Base-by-base conservation (phyloP, 257 asterid genomes). In the Eustoma russellianum region DNA sequence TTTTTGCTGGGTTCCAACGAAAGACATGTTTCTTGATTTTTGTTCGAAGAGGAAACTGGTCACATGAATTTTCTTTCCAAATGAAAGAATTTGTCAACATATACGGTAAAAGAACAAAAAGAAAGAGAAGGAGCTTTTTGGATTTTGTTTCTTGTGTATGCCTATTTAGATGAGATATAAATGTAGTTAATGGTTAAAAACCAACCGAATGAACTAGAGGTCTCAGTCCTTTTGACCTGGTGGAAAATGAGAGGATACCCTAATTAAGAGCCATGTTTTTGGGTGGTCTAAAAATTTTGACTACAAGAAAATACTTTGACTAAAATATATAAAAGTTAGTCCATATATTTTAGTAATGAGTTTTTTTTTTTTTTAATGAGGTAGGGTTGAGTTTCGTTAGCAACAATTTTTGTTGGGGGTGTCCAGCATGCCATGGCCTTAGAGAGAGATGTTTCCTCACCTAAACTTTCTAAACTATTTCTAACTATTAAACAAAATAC, bases 1-100 rank as follows among this genome's bases (percentile, higher is more conserved):
- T 70, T 80, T 80, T 49, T 77, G 76, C 74, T 66, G 64, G 34
- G 84, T 77, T 49, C 88, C 88, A 43, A 69, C 72, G 72, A 80
- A 80, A 48, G 83, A 41, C 64, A 71, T 66, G 64, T 46, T 74
- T 47, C 10, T 41, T 16, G 5, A 5, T 17, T 1, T 43, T 18
- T 40, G 38, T 16, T 24, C 15, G 8, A 48, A 38, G 12, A 7
- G 56, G 49, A 15, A 11, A 5, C 33, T 3, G 55, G 19, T 13
- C 10, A 2, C 3, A 10, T 35, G 15, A 5, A 33, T 53, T 8
- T 17, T 4, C 33, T 17, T 49, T 49, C 9, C 5, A 1, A 17
- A 18, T 49, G 16, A 18, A 49, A 17, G 30, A 18, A 16, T 5
- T 24, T 12, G 12, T 49, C 34, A 49, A 49, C 30, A 24, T 24